A percentile compares a stretch with the other conserved stretches of the same genome.
phyloP scores from a whole-genome alignment of 805 yeast species.

The Barnettozyma populi region DNA sequence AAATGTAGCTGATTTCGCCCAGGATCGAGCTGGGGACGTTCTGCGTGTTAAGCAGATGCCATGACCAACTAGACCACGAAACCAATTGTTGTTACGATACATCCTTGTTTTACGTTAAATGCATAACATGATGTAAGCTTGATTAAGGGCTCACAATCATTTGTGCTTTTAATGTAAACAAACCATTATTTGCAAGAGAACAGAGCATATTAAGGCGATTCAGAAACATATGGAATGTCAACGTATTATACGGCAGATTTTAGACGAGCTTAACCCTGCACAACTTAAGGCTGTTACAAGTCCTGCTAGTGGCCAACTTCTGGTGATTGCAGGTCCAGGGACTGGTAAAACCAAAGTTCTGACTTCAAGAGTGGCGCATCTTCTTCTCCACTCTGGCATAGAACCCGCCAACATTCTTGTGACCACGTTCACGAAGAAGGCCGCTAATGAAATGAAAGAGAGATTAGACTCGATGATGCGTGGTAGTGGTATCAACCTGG shows the following conservation, averaged over 20 bases:
- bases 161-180: too few relatives aligned
- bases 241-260: constrained; percentile 1
- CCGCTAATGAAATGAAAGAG: constrained; percentile 79
- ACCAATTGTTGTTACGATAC: constrained; percentile 44
- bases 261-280: constrained; percentile 31
- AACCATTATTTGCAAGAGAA: too few relatives aligned
- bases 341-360: constrained; percentile 81
- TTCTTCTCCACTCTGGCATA: constrained; percentile 46
- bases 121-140: too few relatives aligned
- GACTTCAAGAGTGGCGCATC: constrained; percentile 70
- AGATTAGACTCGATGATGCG: constrained; percentile 41
- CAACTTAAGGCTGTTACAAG: constrained; percentile 42
- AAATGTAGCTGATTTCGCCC: constrained; percentile 99
- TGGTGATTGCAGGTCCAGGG: constrained; percentile 62
- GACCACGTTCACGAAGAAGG: constrained; percentile 90
- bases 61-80: constrained; percentile 99
- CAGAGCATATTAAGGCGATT: too few relatives aligned
- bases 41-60: constrained; percentile 99
- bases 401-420: constrained; percentile 66
- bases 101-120: too few relatives aligned
- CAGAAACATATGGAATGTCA: neutral
- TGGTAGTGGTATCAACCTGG: constrained; percentile 28
- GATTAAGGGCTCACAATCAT: too few relatives aligned
- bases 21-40: constrained; percentile 99
- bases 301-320: constrained; percentile 37